Percentiles rank a stretch among this genome's conserved stretches.
Conservation (phyloP, 768 basidiomycete species). For the Naganishia kalamii region DNA sequence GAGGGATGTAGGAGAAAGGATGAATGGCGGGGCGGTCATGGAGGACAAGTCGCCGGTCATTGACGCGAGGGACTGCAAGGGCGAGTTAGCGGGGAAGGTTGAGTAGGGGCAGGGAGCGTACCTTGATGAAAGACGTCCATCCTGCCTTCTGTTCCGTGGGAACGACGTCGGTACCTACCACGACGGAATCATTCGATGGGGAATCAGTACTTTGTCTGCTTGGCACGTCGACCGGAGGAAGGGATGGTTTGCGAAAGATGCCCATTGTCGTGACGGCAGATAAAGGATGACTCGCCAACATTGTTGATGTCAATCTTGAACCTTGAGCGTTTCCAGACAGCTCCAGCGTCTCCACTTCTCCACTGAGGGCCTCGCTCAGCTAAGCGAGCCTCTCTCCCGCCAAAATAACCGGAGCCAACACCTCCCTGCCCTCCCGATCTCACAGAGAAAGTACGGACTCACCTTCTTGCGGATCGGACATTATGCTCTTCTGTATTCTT, state of each 20-base stretch:
- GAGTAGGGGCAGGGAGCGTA: conserved; percentile 48
- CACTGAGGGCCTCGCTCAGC: no score
- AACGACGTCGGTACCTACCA: conserved; percentile 51
- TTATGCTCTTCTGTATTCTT: neutral
- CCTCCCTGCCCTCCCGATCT: no score
- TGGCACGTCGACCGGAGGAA: neutral
- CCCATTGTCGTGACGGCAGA: neutral
- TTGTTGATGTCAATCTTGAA: no score
- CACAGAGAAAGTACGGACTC: no score
- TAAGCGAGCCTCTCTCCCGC: conserved; percentile 1
- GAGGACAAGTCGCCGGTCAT: conserved; percentile 78
- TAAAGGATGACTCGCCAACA: no score
- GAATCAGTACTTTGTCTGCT: neutral
- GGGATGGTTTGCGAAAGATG: neutral
- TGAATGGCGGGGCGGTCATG: conserved; percentile 56
- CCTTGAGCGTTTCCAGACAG: no score
- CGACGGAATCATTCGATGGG: neutral
- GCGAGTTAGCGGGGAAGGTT: neutral
- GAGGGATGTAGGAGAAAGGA: conserved; percentile 80
- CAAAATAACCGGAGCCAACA: neutral
- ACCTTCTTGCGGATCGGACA: conserved; percentile 13
- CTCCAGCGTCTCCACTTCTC: no score
- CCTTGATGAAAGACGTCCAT: conserved; percentile 90
- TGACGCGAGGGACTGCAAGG: conserved; percentile 54
- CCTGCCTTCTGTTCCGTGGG: conserved; percentile 74